Conservation (phyloP, 2,329 filamentous ascomycete species). For the Fusarium transvaalense region DNA sequence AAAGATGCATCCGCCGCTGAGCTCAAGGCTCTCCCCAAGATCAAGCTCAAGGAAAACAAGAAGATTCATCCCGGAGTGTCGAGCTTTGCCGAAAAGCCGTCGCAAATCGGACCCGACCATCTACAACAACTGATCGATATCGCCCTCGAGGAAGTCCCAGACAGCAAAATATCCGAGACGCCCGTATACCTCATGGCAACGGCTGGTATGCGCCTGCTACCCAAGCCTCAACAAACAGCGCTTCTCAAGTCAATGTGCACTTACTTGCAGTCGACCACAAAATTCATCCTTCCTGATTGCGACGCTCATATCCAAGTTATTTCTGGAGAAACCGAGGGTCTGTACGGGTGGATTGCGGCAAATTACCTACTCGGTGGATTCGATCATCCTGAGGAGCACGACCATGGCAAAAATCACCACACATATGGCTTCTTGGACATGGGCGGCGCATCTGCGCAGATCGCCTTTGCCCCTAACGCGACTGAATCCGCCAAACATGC, state of each 20-base stretch:
- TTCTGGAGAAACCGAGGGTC: slow-evolving; percentile 90
- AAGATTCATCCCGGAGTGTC: slow-evolving; percentile 96
- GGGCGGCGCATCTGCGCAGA: slow-evolving; percentile 97
- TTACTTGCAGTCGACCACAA: slow-evolving; percentile 81
- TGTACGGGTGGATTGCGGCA: slow-evolving; percentile 97
- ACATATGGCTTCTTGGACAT: slow-evolving; percentile 99
- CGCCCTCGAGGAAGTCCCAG: slow-evolving; percentile 82
- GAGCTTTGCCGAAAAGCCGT: slow-evolving; percentile 83
- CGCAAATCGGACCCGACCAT: slow-evolving; percentile 84
- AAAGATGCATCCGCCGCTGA: slow-evolving; percentile 60
- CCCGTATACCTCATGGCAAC: slow-evolving; percentile 96
- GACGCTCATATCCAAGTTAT: slow-evolving; percentile 92
- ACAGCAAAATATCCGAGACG: slow-evolving; percentile 81
- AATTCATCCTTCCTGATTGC: slow-evolving; percentile 92
- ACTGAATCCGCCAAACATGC: slow-evolving; percentile 93
- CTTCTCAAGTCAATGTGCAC: slow-evolving; percentile 84
- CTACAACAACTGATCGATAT: slow-evolving; percentile 83
- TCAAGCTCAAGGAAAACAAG: slow-evolving; percentile 89
- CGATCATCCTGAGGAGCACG: slow-evolving; percentile 78
- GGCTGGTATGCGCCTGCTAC: slow-evolving; percentile 91
- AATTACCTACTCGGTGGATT: slow-evolving; percentile 96
- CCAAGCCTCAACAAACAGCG: slow-evolving; percentile 76
- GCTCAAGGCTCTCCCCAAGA: slow-evolving; percentile 77
- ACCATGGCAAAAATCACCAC: slow-evolving; percentile 87
- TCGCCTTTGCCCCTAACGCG: slow-evolving; percentile 93